Evolutionary conservation across 2,329 filamentous ascomycete genomes (phyloP).

Genomic region (Didymella arachidicola): DNA sequence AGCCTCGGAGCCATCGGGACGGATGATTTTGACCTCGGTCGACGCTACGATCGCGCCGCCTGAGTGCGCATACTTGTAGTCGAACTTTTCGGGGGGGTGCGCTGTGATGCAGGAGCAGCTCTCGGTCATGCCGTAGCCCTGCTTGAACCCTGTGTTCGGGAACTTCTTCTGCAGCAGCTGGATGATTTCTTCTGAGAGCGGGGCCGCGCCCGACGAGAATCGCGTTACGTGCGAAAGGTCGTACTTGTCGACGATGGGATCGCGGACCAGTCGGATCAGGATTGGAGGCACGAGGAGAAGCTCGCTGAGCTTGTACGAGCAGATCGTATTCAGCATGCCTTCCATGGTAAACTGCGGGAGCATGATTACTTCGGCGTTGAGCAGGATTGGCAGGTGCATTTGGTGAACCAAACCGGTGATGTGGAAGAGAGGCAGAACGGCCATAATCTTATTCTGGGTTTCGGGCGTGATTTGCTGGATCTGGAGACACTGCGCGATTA

Average conservation of each 20-base stretch:
- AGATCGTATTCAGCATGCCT: slow-evolving; percentile 56
- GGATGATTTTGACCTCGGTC: slow-evolving; percentile 68
- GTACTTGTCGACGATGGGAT: slow-evolving; percentile 63
- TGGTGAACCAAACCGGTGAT: slow-evolving; percentile 52
- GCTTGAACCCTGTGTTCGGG: slow-evolving; percentile 67
- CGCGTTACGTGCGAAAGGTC: slow-evolving; percentile 64
- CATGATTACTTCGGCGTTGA: slow-evolving; percentile 73
- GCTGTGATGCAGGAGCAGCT: slow-evolving; percentile 69
- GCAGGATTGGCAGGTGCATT: slow-evolving; percentile 67
- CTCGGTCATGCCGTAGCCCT: slow-evolving; percentile 75
- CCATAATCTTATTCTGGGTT: slow-evolving; percentile 52
- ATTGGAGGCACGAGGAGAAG: slow-evolving; percentile 64
- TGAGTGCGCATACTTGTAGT: slow-evolving; percentile 64
- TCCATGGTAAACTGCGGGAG: slow-evolving; percentile 68
- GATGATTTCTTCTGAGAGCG: slow-evolving; percentile 65
- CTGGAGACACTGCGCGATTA: slow-evolving; percentile 66
- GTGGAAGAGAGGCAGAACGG: slow-evolving; percentile 46
- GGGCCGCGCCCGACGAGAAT: slow-evolving; percentile 69
- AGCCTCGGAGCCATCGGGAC: slow-evolving; percentile 63
- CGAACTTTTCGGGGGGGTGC: slow-evolving; percentile 64
- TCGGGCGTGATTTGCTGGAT: slow-evolving; percentile 54
- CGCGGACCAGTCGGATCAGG: slow-evolving; percentile 66
- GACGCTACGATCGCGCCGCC: slow-evolving; percentile 65
- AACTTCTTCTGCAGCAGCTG: slow-evolving; percentile 64
- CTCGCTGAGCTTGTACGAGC: slow-evolving; percentile 60